A percentile compares a stretch with the other conserved stretches of the same genome.
Evolutionary conservation across 1,139 yeast genomes (phyloP).

Genomic region (Diutina catenulata): DNA sequence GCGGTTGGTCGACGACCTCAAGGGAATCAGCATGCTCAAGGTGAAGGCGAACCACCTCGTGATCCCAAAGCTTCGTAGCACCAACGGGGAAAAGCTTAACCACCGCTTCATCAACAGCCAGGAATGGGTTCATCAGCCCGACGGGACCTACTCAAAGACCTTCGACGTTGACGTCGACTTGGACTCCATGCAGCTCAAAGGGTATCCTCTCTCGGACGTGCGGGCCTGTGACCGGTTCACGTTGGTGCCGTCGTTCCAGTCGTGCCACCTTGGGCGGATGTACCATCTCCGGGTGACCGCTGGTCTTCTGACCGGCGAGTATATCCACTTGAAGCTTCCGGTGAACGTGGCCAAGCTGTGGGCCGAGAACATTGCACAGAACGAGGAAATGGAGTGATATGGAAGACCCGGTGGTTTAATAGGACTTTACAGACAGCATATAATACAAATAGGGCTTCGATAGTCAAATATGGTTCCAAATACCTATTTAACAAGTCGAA

Average conservation of each 20-base stretch:
- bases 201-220: background rate
- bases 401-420: no score
- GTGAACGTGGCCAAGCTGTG: background rate
- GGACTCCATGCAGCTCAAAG: conserved; percentile 3
- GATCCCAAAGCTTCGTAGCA: background rate
- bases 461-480: no score
- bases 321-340: background rate
- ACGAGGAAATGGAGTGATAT: no score
- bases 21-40: background rate
- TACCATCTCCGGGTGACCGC: background rate
- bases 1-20: conserved; percentile 20
- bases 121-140: no score
- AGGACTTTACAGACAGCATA: no score
- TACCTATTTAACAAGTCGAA: no score
- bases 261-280: conserved; percentile 2
- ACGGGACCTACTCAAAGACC: background rate
- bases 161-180: background rate
- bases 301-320: background rate
- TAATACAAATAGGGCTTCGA: no score
- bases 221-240: conserved; percentile 1
- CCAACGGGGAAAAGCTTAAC: background rate
- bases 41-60: background rate
- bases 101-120: background rate
- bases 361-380: conserved; percentile 2
- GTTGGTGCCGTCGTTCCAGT: background rate